Evolutionary conservation across 148 eudicot genomes (phyloP), one percentile per base, ranked within the genome.

Genomic region (Bassia scoparia): DNA sequence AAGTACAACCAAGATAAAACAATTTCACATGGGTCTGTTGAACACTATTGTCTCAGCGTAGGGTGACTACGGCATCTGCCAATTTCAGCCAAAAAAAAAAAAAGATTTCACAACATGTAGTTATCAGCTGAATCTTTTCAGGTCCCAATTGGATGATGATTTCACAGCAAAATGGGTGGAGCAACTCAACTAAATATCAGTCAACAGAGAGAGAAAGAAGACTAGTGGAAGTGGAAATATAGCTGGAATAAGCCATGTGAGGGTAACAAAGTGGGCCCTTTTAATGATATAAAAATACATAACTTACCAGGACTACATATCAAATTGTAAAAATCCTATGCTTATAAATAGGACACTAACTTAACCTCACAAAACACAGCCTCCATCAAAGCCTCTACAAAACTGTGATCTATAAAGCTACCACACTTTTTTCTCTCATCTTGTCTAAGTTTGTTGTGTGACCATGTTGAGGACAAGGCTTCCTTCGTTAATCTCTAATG

Each of bases 401-500:
- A 59, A 68, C 2, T 11, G 0, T 46, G 0, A 11, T 38, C 56
- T 78, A 29, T 67, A 18, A 29, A 44, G 3, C 18, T 5, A 38
- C 38, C 27, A 20, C 62, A 31, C 61, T 35, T 35, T 14, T n/a
- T n/a, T n/a, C n/a, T 55, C 35, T 43, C 65, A n/a, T n/a, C 16
- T 62, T 34, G 21, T 35, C 52, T 26, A n/a, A 15, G 20, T 27
- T 26, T 14, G 2, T 27, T 33, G 4, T 49, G 14, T 31, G 33
- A 33, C 20, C 23, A 73, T 69, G 75, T 53, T 80, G 79, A 61
- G 76, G 72, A 61, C 68, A 56, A 50, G 63, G 72, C 18, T 76
- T 21, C 71, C 80, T 53, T 69, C 77, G 24, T 21, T 74, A n/a
- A 59, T 76, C 74, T 67, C 73, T 20, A 82, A 65, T 63, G 68